phyloP scores from a whole-genome alignment of 192 early-diverging fungal species.

The Phycomyces nitens region DNA sequence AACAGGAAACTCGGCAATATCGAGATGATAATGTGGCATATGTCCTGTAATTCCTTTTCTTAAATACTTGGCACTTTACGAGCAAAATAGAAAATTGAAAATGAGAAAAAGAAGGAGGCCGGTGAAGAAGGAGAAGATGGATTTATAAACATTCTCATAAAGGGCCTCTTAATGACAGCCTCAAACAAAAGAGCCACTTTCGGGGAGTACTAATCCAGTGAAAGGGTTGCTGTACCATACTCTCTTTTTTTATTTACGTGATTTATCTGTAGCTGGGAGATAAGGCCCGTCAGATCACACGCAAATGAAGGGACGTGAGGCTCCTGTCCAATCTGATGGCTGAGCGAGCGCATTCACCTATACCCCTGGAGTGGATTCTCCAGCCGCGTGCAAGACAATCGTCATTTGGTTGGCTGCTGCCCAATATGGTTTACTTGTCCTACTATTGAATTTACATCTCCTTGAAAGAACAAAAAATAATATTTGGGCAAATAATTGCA shows the following conservation, averaged over 20 bases:
- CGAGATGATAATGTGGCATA: conserved; percentile 18
- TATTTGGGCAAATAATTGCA: too few species aligned
- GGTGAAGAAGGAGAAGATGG: conserved; percentile 3
- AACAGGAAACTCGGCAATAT: conserved; percentile 47
- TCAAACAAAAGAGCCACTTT: background rate
- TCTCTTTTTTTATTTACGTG: background rate
- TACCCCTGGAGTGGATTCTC: background rate
- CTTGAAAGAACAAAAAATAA: too few species aligned
- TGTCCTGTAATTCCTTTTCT: background rate
- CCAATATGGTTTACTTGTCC: too few species aligned
- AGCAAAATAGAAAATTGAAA: conserved; percentile 7
- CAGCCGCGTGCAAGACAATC: conserved; percentile 1
- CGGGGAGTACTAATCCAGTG: too few species aligned
- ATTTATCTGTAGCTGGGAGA: conserved; percentile 1
- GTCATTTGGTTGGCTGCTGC: conserved; percentile 6
- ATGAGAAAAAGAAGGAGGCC: conserved; percentile 7
- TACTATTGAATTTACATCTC: too few species aligned
- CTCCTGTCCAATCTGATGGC: conserved; percentile 1
- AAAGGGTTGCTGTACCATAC: too few species aligned
- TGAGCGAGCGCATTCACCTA: background rate
- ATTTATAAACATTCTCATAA: background rate
- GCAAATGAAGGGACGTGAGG: background rate
- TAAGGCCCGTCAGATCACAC: background rate
- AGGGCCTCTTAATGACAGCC: conserved; percentile 4
- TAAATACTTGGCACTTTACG: background rate